Conservation (phyloP, 2,329 filamentous ascomycete species). For the Arthrobotrys sphaeroides region DNA sequence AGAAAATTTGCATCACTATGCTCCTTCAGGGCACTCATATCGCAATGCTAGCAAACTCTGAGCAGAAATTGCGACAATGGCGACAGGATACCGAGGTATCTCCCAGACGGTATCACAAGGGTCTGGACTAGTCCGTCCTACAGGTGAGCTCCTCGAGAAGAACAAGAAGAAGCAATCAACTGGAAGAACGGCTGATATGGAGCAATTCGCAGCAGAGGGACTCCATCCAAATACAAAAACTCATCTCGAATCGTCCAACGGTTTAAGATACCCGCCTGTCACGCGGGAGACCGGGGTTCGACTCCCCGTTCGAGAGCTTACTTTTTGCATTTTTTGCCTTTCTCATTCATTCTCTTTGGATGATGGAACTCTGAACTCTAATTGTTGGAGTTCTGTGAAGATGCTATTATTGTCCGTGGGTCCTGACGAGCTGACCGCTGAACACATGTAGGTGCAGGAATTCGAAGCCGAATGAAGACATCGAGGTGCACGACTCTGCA, state of each 20-base stretch:
- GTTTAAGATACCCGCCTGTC: slow-evolving; percentile 54
- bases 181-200: too few species aligned
- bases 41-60: too few species aligned
- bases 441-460: background rate
- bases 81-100: background rate
- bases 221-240: slow-evolving; percentile 19
- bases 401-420: too few species aligned
- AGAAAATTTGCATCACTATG: background rate
- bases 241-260: slow-evolving; percentile 53
- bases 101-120: too few species aligned
- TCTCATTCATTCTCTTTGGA: background rate
- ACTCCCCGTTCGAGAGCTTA: slow-evolving; percentile 53
- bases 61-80: background rate
- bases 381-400: too few species aligned
- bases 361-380: too few species aligned
- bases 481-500: background rate
- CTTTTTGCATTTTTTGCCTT: slow-evolving; percentile 24
- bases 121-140: too few species aligned
- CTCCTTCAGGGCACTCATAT: background rate
- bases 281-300: slow-evolving; percentile 54
- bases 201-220: background rate
- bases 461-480: background rate
- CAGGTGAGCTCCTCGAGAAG: too few species aligned
- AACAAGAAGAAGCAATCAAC: too few species aligned
- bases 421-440: too few species aligned